Evolutionary conservation across 345 rosid genomes (phyloP), one percentile per base, ranked within the genome.

Genomic region (Eucalyptus grandis): DNA sequence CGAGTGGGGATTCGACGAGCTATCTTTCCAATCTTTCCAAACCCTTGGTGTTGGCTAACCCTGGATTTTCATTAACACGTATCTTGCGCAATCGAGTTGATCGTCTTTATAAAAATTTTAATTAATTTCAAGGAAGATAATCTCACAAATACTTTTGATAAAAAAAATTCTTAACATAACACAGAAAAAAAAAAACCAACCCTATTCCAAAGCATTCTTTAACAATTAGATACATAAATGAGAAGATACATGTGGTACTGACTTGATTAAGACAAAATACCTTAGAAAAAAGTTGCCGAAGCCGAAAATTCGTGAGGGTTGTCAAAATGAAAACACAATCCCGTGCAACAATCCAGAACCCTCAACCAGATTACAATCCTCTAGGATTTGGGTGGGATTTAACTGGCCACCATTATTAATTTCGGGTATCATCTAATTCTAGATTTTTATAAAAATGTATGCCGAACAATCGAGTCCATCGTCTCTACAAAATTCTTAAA

Each of bases 51-150:
- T 4, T 1, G 4, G 12, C 40, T 67, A 16, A 67, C 80, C 11
- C 12, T 31, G 9, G 80, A 15, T 31, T 67, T 31, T 15, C 40
- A 31, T 8, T 9, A 31, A 67, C 6, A 15, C 11, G 12, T 31
- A 67, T 31, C 11, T 6, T 2, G 4, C 1, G 4, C 22, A 17
- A 16, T 67, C 43, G 3, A 67, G 12, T 17, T 3, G 11, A 8
- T 16, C 6, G 21, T 31, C 22, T n/a, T 6, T 5, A 67, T 11
- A 5, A 31, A 3, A 16, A 0, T 3, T 4, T 16, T 31, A 4
- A 4, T 16, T 67, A 14, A 65, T 14, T n/a, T n/a, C 19, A 16
- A 30, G 3, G 72, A 13, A n/a, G 9, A 14, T 6, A 14, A 65
- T 7, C 9, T 7, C 3, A n/a, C 9, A 7, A 60, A 30, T n/a